Evolutionary conservation across 148 eudicot genomes (phyloP).

Genomic region (Tetragonia tetragonoides): DNA sequence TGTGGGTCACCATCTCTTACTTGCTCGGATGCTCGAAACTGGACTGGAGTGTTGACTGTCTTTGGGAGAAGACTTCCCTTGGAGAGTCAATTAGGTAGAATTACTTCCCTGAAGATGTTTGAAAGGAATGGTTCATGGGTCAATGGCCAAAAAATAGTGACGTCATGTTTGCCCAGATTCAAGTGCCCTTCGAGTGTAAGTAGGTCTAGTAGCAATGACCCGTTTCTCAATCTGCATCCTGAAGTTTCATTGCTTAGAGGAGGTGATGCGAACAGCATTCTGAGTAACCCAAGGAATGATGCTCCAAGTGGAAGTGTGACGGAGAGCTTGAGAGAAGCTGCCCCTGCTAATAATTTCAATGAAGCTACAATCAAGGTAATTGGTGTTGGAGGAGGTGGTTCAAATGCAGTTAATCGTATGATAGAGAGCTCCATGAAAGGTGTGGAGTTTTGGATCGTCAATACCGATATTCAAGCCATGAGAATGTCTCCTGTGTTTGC

Average conservation of each 20-base stretch:
- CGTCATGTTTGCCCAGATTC: slow-evolving; percentile 33
- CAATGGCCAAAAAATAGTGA: slow-evolving; percentile 28
- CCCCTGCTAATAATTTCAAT: slow-evolving; percentile 43
- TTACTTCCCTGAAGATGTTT: slow-evolving; percentile 34
- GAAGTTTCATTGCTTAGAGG: slow-evolving; percentile 90
- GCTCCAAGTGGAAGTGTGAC: slow-evolving; percentile 49
- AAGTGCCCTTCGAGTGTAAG: slow-evolving; percentile 55
- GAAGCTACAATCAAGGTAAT: slow-evolving; percentile 93
- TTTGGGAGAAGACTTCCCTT: slow-evolving; percentile 41
- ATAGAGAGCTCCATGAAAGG: slow-evolving; percentile 93
- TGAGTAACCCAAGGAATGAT: slow-evolving; percentile 45
- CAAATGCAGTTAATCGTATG: slow-evolving; percentile 98
- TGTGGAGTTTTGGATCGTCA: slow-evolving; percentile 96
- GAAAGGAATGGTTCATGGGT: slow-evolving; percentile 36
- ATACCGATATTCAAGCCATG: slow-evolving; percentile 96
- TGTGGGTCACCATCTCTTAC: slow-evolving; percentile 49
- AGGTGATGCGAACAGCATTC: slow-evolving; percentile 49
- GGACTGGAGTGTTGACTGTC: slow-evolving; percentile 48
- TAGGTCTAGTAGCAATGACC: slow-evolving; percentile 57
- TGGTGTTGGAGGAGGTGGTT: slow-evolving; percentile 99
- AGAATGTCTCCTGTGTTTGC: slow-evolving; percentile 86
- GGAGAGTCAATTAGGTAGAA: slow-evolving; percentile 29
- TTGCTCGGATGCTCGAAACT: slow-evolving; percentile 46
- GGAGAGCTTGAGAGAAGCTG: slow-evolving; percentile 49
- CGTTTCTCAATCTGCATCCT: slow-evolving; percentile 78